Base-by-base conservation (phyloP, 1,139 yeast genomes). In the Geotrichum siamense region DNA sequence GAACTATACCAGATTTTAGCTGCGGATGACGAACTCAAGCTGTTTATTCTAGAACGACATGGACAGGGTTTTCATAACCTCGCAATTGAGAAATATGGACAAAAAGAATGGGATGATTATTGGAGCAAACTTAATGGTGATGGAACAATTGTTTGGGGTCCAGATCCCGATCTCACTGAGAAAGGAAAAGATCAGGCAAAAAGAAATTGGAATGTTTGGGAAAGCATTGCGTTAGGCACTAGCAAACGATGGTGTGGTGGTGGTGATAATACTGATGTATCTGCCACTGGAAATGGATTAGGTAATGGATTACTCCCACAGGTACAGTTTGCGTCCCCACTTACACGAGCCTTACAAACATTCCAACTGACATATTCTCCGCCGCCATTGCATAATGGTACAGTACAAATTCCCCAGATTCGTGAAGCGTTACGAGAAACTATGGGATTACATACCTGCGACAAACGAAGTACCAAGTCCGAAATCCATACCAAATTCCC, bases 51-150 rank as follows among this genome's bases (percentile, higher is more conserved):
- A 42, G 87, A 84, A 1, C 69, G 94, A 48, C 93, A 83, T 55
- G 93, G 93, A 5, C 83, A 82, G 61, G 93, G 93, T 0, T 76
- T 68, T 61, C 91, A 82, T 56, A 83, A 83, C 53, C 64, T 72
- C 19, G 84, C 80, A 1, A 74, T 75, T 38, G 65, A 64, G 22
- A 71, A 72, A 49, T 79, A 78, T 57, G 82, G 86, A 12, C 60
- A 68, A 30, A 62, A 69, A 12, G 74, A 61, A 19, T 82, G 89
- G 89, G 70, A 74, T 53, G 60, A 57, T 0, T 71, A 78, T 50
- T 81, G 82, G 81, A 68, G 82, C 19, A 68, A 66, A 48, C 51
- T 73, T 36, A 71, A 71, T 4, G 75, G 78, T 1, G 79, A 76
- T 54, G 84, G 78, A 3, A 73, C 69, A 36, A 59, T 75, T 15